Conservation (phyloP, 2,329 filamentous ascomycete species). For the Microcera coccophila region DNA sequence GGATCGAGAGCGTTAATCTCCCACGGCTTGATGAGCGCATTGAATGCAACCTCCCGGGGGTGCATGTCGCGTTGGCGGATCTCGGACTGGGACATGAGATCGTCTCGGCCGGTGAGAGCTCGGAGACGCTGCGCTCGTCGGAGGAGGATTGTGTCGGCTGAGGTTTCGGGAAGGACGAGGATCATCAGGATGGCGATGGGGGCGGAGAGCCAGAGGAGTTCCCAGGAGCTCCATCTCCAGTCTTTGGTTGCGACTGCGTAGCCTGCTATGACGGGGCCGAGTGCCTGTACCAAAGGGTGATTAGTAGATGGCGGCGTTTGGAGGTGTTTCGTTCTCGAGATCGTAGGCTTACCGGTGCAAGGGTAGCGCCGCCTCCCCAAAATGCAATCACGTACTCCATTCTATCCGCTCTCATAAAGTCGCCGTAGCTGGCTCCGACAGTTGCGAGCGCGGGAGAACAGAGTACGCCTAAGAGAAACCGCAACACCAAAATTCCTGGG, state of each 20-base stretch:
- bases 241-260: slow-evolving; percentile 48
- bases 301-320: background rate
- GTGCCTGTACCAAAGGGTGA: background rate
- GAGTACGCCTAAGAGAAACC: background rate
- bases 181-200: slow-evolving; percentile 53
- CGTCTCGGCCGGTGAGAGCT: slow-evolving; percentile 7
- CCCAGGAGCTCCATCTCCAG: slow-evolving; percentile 56
- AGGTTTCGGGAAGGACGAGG: slow-evolving; percentile 56
- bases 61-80: slow-evolving; percentile 20
- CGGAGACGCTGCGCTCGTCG: slow-evolving; percentile 54
- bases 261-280: slow-evolving; percentile 5
- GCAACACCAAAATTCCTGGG: background rate
- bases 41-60: slow-evolving; percentile 12
- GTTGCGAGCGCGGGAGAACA: background rate
- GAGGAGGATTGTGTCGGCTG: slow-evolving; percentile 50
- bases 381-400: slow-evolving; percentile 2
- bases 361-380: background rate
- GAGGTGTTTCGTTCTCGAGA: background rate
- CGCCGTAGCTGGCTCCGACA: background rate
- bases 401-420: background rate
- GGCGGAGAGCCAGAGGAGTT: slow-evolving; percentile 52
- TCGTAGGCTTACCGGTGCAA: slow-evolving; percentile 1
- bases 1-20: slow-evolving; percentile 34
- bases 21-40: slow-evolving; percentile 26
- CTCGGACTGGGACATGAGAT: slow-evolving; percentile 18